A percentile compares a stretch with the other conserved stretches of the same genome.
Conservation (phyloP, 2,329 filamentous ascomycete species). For the Teratosphaeria pseudoeucalypti region DNA sequence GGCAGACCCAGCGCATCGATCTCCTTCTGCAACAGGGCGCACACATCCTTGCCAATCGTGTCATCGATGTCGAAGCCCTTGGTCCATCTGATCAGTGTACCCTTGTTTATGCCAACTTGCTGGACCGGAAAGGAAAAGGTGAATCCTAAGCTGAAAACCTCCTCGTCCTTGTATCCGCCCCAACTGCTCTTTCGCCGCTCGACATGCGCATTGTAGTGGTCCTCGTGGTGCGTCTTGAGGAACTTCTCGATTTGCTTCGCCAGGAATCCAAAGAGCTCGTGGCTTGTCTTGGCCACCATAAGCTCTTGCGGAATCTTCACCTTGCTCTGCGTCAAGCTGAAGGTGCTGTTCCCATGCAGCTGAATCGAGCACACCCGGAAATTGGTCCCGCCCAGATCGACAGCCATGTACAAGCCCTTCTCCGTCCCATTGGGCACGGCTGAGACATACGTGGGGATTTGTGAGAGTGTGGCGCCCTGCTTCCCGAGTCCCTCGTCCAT, state of each 20-base stretch:
- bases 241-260: conserved; percentile 88
- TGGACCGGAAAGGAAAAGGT: conserved; percentile 97
- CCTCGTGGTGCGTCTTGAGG: conserved; percentile 74
- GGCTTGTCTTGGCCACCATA: conserved; percentile 78
- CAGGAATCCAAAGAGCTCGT: conserved; percentile 84
- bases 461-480: conserved; percentile 73
- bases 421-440: conserved; percentile 93
- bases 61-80: conserved; percentile 98
- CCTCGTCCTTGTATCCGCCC: conserved; percentile 42
- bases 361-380: conserved; percentile 94
- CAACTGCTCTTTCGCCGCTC: conserved; percentile 23
- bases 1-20: conserved; percentile 80
- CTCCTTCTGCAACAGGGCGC: conserved; percentile 75
- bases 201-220: conserved; percentile 65
- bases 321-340: conserved; percentile 87
- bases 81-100: conserved; percentile 89
- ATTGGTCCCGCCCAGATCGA: conserved; percentile 97
- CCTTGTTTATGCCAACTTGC: conserved; percentile 90
- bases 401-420: conserved; percentile 93
- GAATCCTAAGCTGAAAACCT: conserved; percentile 91
- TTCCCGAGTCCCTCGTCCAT: conserved; percentile 79
- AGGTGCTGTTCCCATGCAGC: conserved; percentile 88
- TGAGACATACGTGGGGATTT: conserved; percentile 96
- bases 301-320: conserved; percentile 79
- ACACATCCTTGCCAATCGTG: conserved; percentile 88